Evolutionary conservation across 345 rosid species (phyloP).

Genomic region (Barbarea vulgaris): DNA sequence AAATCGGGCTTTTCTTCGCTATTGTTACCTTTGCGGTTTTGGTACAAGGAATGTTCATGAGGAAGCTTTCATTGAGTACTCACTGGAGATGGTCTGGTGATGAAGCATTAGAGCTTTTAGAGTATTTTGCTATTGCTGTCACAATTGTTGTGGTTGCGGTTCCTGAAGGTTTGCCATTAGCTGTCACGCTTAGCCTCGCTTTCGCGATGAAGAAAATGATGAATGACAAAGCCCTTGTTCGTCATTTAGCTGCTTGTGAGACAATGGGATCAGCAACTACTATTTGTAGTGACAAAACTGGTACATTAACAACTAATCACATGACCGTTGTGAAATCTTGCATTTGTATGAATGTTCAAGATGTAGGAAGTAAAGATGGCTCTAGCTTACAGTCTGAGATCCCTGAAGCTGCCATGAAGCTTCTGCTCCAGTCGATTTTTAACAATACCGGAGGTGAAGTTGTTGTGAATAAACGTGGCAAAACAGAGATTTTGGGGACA

Average conservation of each 20-base stretch:
- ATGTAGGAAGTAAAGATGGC: slow-evolving; percentile 45
- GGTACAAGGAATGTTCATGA: slow-evolving; percentile 66
- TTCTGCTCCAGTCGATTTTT: slow-evolving; percentile 75
- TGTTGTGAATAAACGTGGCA: slow-evolving; percentile 65
- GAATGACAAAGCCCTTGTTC: slow-evolving; percentile 92
- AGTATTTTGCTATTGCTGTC: slow-evolving; percentile 85
- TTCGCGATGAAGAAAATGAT: slow-evolving; percentile 98
- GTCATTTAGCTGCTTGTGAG: slow-evolving; percentile 95
- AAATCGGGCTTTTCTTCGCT: slow-evolving; percentile 80
- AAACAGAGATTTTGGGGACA: slow-evolving; percentile 73
- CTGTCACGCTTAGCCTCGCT: slow-evolving; percentile 90
- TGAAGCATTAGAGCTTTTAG: slow-evolving; percentile 70
- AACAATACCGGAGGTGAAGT: slow-evolving; percentile 88
- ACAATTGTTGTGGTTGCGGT: slow-evolving; percentile 98
- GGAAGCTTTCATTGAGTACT: slow-evolving; percentile 53
- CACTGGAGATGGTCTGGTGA: slow-evolving; percentile 73
- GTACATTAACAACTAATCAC: slow-evolving; percentile 85
- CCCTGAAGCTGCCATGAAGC: slow-evolving; percentile 55
- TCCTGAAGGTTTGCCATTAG: slow-evolving; percentile 92
- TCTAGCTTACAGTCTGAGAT: slow-evolving; percentile 56
- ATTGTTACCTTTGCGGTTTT: slow-evolving; percentile 79
- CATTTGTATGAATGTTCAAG: slow-evolving; percentile 67
- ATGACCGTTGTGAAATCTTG: slow-evolving; percentile 94
- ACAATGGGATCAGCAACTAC: slow-evolving; percentile 96
- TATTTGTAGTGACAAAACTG: slow-evolving; percentile 92